phyloP scores from a whole-genome alignment of 1,284 basidiomycete genomes.

The Kwoniella shivajii region DNA sequence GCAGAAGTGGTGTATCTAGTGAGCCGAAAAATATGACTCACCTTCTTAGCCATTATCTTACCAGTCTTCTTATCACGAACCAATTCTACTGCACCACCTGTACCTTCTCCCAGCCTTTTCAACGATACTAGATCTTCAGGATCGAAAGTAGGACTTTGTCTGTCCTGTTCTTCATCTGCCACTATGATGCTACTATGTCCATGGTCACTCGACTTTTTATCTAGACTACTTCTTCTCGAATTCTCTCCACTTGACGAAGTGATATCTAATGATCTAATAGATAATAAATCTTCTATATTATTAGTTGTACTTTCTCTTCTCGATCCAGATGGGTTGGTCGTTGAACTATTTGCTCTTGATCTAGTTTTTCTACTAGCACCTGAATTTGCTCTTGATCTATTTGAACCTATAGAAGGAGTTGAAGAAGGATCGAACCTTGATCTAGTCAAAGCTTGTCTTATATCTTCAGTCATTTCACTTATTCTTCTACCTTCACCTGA shows the following conservation, averaged over 20 bases:
- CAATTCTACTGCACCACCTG: conserved; percentile 92
- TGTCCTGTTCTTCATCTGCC: conserved; percentile 13
- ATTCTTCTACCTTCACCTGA: conserved; percentile 19
- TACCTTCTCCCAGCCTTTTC: conserved; percentile 84
- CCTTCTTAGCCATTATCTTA: conserved; percentile 85
- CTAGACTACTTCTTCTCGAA: conserved; percentile 21
- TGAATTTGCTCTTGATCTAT: conserved; percentile 25
- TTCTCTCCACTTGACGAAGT: conserved; percentile 1
- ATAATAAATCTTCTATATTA: conserved; percentile 11
- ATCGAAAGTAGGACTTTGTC: conserved; percentile 34
- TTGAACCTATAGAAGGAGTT: conserved; percentile 1
- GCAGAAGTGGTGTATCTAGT: no score
- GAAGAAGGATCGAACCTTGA: conserved; percentile 28
- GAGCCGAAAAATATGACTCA: conserved; percentile 35
- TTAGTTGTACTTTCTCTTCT: conserved; percentile 13
- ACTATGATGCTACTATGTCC: conserved; percentile 2
- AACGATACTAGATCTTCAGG: conserved; percentile 70
- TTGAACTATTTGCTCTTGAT: conserved; percentile 10
- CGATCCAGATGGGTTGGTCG: conserved; percentile 1
- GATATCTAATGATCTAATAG: conserved; percentile 4
- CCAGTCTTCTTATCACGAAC: conserved; percentile 77
- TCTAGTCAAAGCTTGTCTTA: conserved; percentile 35
- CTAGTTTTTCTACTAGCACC: conserved; percentile 5
- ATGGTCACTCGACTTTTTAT: conserved; percentile 1
- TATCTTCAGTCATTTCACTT: conserved; percentile 46